A percentile compares a stretch with the other conserved stretches of the same genome.
phyloP scores from a whole-genome alignment of 169 alveolate species.

The Cyclospora cayetanensis region DNA sequence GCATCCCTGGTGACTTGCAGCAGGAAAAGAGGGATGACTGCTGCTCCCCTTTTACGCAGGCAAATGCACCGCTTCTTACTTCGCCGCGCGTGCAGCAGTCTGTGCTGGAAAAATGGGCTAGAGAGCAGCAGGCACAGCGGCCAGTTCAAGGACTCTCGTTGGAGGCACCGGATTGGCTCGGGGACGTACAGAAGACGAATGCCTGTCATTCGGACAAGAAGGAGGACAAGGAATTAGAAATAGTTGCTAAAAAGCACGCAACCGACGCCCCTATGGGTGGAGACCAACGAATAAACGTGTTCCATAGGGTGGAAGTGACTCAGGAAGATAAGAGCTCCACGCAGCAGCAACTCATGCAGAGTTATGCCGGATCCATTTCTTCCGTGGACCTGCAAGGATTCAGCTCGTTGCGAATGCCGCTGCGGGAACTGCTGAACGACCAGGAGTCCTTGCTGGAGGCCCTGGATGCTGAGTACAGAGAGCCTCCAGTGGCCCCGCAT shows the following conservation, averaged over 20 bases:
- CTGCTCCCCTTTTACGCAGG: no score
- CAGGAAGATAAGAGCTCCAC: not conserved
- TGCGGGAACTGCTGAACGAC: constrained; percentile 15
- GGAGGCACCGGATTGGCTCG: not conserved
- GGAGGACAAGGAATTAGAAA: not conserved
- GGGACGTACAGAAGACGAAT: not conserved
- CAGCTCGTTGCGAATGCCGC: not conserved
- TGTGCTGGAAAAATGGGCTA: not conserved
- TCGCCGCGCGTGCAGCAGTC: not conserved
- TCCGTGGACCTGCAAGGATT: constrained; percentile 17
- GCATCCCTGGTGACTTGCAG: no score
- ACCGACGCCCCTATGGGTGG: not conserved
- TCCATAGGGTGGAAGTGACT: not conserved
- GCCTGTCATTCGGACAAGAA: no score
- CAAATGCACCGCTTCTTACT: no score
- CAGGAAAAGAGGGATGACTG: no score
- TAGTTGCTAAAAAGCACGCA: not conserved
- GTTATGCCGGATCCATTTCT: not conserved
- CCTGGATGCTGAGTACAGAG: not conserved
- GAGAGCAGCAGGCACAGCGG: not conserved
- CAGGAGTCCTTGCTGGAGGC: constrained; percentile 18
- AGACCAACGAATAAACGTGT: not conserved
- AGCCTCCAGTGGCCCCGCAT: not conserved
- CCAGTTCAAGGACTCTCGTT: no score
- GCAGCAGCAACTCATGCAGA: constrained; percentile 42